Evolutionary conservation across 2,329 filamentous ascomycete species (phyloP), one percentile per base, ranked within the genome.

Genomic region (Zymoseptoria passerinii): DNA sequence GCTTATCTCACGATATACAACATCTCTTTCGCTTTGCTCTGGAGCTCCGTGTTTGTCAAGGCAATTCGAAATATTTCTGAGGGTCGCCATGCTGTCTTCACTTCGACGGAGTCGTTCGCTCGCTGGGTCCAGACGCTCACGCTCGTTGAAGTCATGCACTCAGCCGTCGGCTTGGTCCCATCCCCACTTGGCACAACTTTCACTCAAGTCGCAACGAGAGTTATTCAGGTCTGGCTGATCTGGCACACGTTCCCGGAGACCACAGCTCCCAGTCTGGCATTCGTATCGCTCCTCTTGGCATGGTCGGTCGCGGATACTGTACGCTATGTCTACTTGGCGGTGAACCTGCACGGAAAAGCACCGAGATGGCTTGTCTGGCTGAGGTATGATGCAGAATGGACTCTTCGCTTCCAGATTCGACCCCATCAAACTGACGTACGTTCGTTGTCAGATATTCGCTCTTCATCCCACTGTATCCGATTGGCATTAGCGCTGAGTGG

Each of bases 201-300:
- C 50, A 59, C 57, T 16, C 57, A 59, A 52, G 48, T 56, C 54
- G 57, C 23, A 16, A 59, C 57, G 3, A 49, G 57, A 13, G 50
- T 56, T 7, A 56, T 59, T 9, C 57, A 59, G 27, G 53, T 56
- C 50, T 59, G 57, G 57, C 53, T 59, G 48, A 56, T 59, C 44
- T 59, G 57, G 57, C 20, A 28, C 28, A 51, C 48, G 9, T 59
- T 53, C 29, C 49, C 57, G 8, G 35, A n/a, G 18, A 56, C 53
- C 3, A 59, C 57, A 19, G 53, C 53, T 35, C 9, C 49, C 7
- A 49, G 48, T 1, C 7, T 4, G 16, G 57, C 53, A 0, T 59
- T 59, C n/a, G 27, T 53, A 4, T 49, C 40, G 1, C 40, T 59
- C 13, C 13, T 59, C 4, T 13, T 56, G 6, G 57, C 57, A 16